Percentiles rank a stretch among this genome's conserved stretches.
phyloP scores from a whole-genome alignment of 1,284 basidiomycete genomes.

The Retiboletus flavoniger region DNA sequence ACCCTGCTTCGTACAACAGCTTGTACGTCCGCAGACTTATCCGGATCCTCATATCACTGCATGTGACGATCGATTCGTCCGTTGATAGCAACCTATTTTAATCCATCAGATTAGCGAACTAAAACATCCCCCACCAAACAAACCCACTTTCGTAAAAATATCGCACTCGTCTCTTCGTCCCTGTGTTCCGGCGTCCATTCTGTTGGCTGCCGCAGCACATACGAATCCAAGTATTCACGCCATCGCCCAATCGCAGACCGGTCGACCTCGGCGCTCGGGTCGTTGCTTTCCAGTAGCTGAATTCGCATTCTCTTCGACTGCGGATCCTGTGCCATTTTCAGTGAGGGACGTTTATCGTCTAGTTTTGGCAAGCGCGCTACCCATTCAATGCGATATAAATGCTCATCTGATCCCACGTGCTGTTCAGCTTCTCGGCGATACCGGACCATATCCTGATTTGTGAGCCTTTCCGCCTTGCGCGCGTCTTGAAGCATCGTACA shows the following conservation, averaged over 20 bases:
- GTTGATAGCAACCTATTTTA: conserved; percentile 41
- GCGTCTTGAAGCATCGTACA: conserved; percentile 61
- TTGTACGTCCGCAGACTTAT: conserved; percentile 69
- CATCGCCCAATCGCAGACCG: conserved; percentile 56
- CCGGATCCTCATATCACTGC: conserved; percentile 54
- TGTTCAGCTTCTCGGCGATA: conserved; percentile 90
- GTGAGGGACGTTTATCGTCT: conserved; percentile 13
- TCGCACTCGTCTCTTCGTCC: conserved; percentile 41
- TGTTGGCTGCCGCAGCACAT: conserved; percentile 69
- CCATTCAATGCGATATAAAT: conserved; percentile 91
- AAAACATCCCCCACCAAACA: background rate
- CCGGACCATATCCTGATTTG: conserved; percentile 79
- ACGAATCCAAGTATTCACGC: conserved; percentile 88
- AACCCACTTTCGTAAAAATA: conserved; percentile 51
- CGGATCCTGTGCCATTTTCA: conserved; percentile 50
- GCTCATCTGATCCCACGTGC: conserved; percentile 85
- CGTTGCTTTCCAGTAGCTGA: conserved; percentile 76
- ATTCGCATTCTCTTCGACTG: conserved; percentile 66
- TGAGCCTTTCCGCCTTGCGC: conserved; percentile 50
- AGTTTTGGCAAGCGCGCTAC: conserved; percentile 46
- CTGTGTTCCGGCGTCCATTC: conserved; percentile 59
- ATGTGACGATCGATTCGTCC: conserved; percentile 31
- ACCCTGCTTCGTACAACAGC: conserved; percentile 68
- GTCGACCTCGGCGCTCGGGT: conserved; percentile 69
- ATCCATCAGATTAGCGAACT: conserved; percentile 21